Conservation (phyloP, 2,329 filamentous ascomycete genomes). For the Metarhizium brunneum region DNA sequence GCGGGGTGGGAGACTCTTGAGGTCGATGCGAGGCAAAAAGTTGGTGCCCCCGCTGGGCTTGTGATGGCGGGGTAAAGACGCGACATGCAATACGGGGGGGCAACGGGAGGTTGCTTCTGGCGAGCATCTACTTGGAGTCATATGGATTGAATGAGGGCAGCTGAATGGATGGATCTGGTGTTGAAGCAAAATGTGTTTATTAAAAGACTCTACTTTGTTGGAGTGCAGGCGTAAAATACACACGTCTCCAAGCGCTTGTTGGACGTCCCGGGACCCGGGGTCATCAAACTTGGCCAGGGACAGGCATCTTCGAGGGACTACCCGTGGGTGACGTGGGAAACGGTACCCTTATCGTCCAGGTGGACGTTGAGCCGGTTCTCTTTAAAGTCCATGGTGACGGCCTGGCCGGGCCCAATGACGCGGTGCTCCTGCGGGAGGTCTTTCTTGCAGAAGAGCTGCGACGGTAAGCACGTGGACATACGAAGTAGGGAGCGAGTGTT, state of each 20-base stretch:
- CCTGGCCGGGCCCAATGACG: constrained; percentile 45
- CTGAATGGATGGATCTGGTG: no score
- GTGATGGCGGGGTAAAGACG: constrained; percentile 16
- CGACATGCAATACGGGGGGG: neutral
- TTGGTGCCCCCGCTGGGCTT: neutral
- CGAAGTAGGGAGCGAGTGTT: neutral
- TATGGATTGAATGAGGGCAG: no score
- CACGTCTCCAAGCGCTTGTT: no score
- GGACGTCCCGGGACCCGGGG: no score
- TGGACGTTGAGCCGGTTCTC: constrained; percentile 49
- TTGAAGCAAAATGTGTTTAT: no score
- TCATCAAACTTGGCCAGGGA: no score
- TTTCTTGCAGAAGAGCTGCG: constrained; percentile 49
- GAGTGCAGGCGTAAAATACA: no score
- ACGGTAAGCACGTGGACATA: neutral
- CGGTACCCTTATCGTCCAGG: constrained; percentile 49
- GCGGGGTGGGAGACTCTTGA: no score
- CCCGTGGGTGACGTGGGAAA: constrained; percentile 49
- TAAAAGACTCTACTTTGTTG: no score
- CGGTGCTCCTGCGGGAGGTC: constrained; percentile 49
- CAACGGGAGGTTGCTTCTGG: no score
- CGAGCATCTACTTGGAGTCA: no score
- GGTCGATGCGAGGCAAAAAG: no score
- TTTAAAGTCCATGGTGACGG: constrained; percentile 49
- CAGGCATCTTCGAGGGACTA: neutral